Conservation (phyloP, 2,329 filamentous ascomycete species). For the Pestalotiopsis sp. region DNA sequence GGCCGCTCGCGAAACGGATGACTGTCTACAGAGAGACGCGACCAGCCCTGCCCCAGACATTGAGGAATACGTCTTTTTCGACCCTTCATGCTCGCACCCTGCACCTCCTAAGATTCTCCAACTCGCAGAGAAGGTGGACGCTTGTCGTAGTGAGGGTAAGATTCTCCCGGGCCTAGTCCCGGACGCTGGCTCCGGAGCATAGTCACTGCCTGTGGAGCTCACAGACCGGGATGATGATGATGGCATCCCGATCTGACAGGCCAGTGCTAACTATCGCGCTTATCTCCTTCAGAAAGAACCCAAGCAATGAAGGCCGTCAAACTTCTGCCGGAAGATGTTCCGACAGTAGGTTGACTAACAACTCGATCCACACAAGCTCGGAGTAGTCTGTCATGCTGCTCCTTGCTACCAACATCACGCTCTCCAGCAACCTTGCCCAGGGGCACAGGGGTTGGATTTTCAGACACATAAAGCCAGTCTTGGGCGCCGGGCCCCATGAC, state of each 20-base stretch:
- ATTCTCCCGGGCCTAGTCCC: constrained; percentile 57
- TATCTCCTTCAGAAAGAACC: constrained; percentile 55
- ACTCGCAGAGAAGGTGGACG: constrained; percentile 29
- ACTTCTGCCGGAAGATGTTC: constrained; percentile 5
- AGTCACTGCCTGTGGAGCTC: constrained; percentile 44
- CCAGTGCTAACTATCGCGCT: constrained; percentile 58
- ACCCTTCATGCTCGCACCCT: constrained; percentile 29
- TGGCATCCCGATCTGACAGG: constrained; percentile 31
- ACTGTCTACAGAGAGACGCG: constrained; percentile 47
- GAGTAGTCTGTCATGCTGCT: constrained; percentile 1
- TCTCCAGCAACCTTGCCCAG: not conserved
- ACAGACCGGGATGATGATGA: constrained; percentile 18
- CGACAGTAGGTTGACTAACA: constrained; percentile 12
- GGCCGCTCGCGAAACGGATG: constrained; percentile 21
- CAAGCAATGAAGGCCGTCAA: constrained; percentile 35
- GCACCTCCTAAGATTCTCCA: constrained; percentile 28
- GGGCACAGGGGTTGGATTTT: not conserved
- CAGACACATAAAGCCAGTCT: not conserved
- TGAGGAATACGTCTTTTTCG: constrained; percentile 22
- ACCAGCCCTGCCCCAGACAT: constrained; percentile 49
- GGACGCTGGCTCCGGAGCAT: constrained; percentile 62
- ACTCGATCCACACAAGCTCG: constrained; percentile 13
- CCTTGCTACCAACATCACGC: not conserved
- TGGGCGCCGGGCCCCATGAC: not conserved
- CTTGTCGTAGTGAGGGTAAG: constrained; percentile 29